Conservation (phyloP, 106 monocot genomes). For the Iris macrosiphon region DNA sequence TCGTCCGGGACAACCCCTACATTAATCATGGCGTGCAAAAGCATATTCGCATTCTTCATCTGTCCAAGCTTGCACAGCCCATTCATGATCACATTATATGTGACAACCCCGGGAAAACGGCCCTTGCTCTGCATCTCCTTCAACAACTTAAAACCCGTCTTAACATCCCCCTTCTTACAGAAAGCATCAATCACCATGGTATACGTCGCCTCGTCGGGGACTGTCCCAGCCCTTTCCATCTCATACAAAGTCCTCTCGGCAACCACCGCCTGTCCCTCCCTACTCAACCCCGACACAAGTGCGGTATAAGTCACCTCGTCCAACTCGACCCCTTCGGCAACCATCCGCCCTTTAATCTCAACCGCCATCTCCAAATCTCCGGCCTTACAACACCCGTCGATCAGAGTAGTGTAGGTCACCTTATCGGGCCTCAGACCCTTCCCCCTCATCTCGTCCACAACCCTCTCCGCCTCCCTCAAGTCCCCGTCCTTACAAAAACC, state of each 20-base stretch:
- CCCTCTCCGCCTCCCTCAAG: conserved; percentile 28
- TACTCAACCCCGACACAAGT: conserved; percentile 56
- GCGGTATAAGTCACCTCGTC: conserved; percentile 79
- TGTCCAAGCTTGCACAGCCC: conserved; percentile 83
- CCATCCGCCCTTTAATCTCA: conserved; percentile 43
- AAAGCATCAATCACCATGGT: conserved; percentile 71
- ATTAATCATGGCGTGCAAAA: conserved; percentile 75
- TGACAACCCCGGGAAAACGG: conserved; percentile 42
- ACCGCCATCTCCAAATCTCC: conserved; percentile 50
- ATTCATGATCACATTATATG: conserved; percentile 76
- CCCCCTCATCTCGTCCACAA: conserved; percentile 47
- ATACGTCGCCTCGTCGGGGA: conserved; percentile 44
- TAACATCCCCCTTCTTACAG: conserved; percentile 67
- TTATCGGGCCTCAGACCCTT: conserved; percentile 61
- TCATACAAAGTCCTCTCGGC: conserved; percentile 47
- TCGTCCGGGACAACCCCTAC: conserved; percentile 83
- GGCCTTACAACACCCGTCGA: conserved; percentile 76
- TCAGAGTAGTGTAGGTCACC: conserved; percentile 76
- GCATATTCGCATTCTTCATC: conserved; percentile 83
- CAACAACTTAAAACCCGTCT: conserved; percentile 48
- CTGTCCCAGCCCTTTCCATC: conserved; percentile 42
- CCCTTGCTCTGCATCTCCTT: conserved; percentile 69
- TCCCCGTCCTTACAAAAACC: conserved; percentile 55
- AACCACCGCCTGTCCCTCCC: conserved; percentile 36
- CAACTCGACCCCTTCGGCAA: conserved; percentile 35